Evolutionary conservation across 805 yeast genomes (phyloP), one percentile per base, ranked within the genome.

Genomic region (Pichia pseudocactophila): DNA sequence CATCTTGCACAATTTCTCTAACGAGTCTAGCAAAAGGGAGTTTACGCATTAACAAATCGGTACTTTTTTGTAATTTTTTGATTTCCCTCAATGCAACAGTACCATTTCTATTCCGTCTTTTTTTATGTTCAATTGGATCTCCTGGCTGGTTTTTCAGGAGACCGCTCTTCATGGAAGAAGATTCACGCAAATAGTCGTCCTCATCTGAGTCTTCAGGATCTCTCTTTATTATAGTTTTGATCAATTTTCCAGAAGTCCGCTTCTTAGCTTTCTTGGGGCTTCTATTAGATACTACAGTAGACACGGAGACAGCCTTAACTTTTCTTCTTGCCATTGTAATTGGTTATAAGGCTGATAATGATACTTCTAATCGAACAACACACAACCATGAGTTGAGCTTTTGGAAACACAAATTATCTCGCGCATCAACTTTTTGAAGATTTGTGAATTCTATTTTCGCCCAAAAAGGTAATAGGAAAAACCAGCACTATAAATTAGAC

Each of bases 11-110:
- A 3, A 83, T 79, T 51, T 83, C 92, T 47, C 81, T 73, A 8
- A 83, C 86, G 19, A 83, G 63, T 46, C 90, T 65, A 1, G 90
- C 85, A 66, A 83, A 83, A 15, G 94, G 94, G 26, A 83, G 68
- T 52, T 82, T 82, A 20, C 87, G 66, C 13, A 83, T 66, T 36
- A 83, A 63, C 31, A 83, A 61, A 47, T 81, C 89, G 1, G 88
- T 78, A 28, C 78, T 68, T 54, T 74, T 71, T 54, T 83, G 90
- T 51, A 71, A 82, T 52, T 70, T 71, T 43, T 85, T 65, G 18
- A 83, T 82, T 52, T 83, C 89, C 51, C 78, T 63, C 26, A 82
- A 59, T 1, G 90, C 90, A 18, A 66, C 61, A 0, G 80, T 76
- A 13, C 88, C 87, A 1, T 86, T 84, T 40, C 68, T 71, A 50